Base-by-base conservation (phyloP, 768 basidiomycete species). In the Coprinopsis sp. region DNA sequence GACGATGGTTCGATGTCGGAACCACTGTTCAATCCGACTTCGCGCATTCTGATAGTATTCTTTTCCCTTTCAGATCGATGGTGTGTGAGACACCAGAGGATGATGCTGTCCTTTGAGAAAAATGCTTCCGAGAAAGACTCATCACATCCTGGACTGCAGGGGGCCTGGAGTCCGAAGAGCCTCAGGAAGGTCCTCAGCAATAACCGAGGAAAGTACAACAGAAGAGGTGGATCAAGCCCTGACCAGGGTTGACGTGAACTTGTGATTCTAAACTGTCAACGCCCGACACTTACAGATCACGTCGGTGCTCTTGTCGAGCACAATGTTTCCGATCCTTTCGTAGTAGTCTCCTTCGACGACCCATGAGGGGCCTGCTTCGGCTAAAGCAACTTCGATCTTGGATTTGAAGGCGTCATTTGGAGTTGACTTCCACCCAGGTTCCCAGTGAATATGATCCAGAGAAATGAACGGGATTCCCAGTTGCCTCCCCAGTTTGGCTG, bases 161-260 rank as follows among this genome's bases (percentile, higher is more conserved):
- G 54, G 2, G 58, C 48, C 0, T 43, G 29, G 18, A 70, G 50
- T 1, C 67, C 40, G 8, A 74, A 38, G 10, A 79, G 47, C 18
- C 80, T 72, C 48, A 66, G 56, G n/a, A 81, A 54, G 1, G 82
- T 84, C 37, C 83, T 70, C 44, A 66, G 52, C 49, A 75, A 55
- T 21, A 84, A 53, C 13, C 84, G 78, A 18, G 83, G 80, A 44
- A 85, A 69, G 63, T 85, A 86, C 8, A 77, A 60, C 7, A 65
- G 14, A 27, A 85, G 63, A 11, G 83, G 84, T 6, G 82, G 82
- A 52, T 85, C 82, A 18, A 86, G 64, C 84, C 84, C 83, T 86
- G 44, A 8, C 46, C 12, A 29, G 18, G 18, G n/a, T n/a, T n/a
- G 13, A 24, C 13, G 34, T n/a, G 2, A 21, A 38, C 24, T 23